Percentiles rank a stretch among this genome's conserved stretches.
Conservation (phyloP, 2,329 filamentous ascomycete species). For the Penicillium italicum region DNA sequence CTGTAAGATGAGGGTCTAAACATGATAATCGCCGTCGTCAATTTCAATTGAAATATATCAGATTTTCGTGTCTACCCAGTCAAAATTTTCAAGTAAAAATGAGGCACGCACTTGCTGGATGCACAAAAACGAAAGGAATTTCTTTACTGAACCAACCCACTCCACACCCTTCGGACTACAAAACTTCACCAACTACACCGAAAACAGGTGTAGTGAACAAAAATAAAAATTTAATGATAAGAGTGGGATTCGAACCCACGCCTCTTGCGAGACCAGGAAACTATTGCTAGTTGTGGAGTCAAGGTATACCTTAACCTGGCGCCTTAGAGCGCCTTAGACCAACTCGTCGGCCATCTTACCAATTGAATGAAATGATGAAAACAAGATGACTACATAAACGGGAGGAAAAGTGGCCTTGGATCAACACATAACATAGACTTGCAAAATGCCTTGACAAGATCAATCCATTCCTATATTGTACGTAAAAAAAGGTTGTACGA, state of each 20-base stretch:
- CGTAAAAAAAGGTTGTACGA: not conserved
- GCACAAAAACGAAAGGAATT: not conserved
- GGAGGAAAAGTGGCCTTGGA: too few species aligned
- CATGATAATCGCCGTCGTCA: not conserved
- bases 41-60: not conserved
- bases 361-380: too few species aligned
- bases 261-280: conserved; percentile 13
- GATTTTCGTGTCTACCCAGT: not conserved
- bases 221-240: not conserved
- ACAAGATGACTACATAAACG: not conserved
- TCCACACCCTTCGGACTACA: not conserved
- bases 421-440: not conserved
- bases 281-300: conserved; percentile 13
- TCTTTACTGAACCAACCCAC: not conserved
- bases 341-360: conserved; percentile 39
- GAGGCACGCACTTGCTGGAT: not conserved
- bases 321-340: conserved; percentile 38
- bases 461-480: not conserved
- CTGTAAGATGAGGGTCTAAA: not conserved
- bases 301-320: conserved; percentile 34
- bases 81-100: not conserved
- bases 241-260: conserved; percentile 14
- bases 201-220: not conserved
- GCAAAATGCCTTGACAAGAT: not conserved
- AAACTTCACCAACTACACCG: not conserved